Base-by-base conservation (phyloP, 352 stramenopile genomes). In the Elongisporangium undulatum region DNA sequence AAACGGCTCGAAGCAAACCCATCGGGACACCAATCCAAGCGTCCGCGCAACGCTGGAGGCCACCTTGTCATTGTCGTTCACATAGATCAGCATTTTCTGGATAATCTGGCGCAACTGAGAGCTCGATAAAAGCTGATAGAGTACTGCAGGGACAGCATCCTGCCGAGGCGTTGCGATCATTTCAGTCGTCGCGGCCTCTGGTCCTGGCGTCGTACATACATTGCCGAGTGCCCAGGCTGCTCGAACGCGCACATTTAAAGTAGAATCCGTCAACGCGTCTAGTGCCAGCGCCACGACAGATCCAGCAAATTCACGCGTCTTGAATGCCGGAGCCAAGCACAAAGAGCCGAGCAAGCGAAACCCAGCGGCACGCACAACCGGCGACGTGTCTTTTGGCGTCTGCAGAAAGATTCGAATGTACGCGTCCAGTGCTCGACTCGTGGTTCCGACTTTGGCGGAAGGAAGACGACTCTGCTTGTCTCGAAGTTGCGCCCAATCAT, bases 11-110 rank as follows among this genome's bases (percentile, higher is more conserved):
- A 90, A 92, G 59, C 73, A 89, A 19, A 89, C 77, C 86, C 86
- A 95, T 3, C 86, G 79, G 56, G 81, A 87, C 4, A 95, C 76
- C 3, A 95, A 78, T 0, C 86, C 86, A 49, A 95, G 67, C 3
- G 86, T 94, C 15, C 86, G 74, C 17, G 84, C 82, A 17, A 95
- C 79, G 19, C 86, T 95, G 12, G 86, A 95, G 17, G 82, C 86
- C 19, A 95, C 86, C 67, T 95, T 95, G 77, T 95, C 86, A 55
- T 95, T 94, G 64, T 95, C 86, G 49, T 83, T 89, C 50, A 95
- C 82, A 56, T 76, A 85, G 10, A 89, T 61, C 39, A 95, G 62
- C 86, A 95, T 95, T 66, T 89, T 92, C 57, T 93, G 82, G 13
- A 92, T 84, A 45, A 95, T 75, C 22, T 76, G 63, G 3, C 72